Conservation (phyloP, 305 asterid species). For the Fraxinus baroniana region DNA sequence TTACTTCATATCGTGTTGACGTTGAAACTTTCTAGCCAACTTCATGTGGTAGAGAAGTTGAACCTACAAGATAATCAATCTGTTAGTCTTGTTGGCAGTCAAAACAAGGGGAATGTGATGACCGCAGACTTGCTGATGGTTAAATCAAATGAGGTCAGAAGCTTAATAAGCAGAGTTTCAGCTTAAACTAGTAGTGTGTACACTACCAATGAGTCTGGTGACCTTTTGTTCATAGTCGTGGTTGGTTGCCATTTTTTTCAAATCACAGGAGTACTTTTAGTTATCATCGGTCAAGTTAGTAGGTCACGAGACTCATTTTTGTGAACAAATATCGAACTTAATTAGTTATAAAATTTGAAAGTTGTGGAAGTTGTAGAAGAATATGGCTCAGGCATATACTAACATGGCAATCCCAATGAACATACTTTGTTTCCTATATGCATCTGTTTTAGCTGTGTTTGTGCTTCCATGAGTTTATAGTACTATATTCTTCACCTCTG, state of each 20-base stretch:
- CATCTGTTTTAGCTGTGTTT: neutral
- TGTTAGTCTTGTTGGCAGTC: neutral
- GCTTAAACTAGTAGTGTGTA: neutral
- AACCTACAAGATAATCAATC: neutral
- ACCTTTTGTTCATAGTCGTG: neutral
- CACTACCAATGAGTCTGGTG: neutral
- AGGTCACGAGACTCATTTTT: neutral
- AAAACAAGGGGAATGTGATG: neutral
- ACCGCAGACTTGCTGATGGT: neutral
- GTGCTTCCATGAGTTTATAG: constrained; percentile 2
- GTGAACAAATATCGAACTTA: neutral
- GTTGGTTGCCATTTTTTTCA: neutral
- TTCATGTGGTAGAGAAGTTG: neutral
- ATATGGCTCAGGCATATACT: neutral
- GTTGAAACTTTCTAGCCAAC: constrained; percentile 1
- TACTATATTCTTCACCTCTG: constrained; percentile 5
- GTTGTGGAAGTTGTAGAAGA: neutral
- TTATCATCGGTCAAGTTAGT: neutral
- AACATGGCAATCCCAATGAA: neutral
- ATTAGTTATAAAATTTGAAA: constrained; percentile 5
- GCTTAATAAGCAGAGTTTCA: neutral
- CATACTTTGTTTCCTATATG: constrained; percentile 6
- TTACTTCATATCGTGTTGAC: neutral
- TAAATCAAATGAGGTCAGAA: neutral
- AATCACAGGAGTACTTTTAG: neutral